phyloP scores from a whole-genome alignment of 106 monocot genomes.

The Dendrobium nobile region DNA sequence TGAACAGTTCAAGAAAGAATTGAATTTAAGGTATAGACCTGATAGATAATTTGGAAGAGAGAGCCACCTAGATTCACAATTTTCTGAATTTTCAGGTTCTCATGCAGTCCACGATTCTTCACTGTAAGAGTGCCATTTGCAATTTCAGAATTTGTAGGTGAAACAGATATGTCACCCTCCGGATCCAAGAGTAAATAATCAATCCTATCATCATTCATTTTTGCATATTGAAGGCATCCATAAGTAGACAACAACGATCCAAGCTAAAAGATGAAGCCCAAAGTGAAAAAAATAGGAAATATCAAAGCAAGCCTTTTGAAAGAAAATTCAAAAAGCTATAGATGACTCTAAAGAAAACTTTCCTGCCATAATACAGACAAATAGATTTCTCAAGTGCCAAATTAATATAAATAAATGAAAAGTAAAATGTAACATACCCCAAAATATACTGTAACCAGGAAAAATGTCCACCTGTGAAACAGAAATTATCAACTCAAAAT shows the following conservation, averaged over 20 bases:
- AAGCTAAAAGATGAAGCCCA: slow-evolving; percentile 38
- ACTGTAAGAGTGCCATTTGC: slow-evolving; percentile 11
- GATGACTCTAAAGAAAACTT: neutral
- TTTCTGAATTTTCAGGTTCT: slow-evolving; percentile 17
- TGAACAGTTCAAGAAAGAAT: too few relatives aligned
- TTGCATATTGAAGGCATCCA: slow-evolving; percentile 57
- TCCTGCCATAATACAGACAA: too few relatives aligned
- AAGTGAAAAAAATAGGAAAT: neutral
- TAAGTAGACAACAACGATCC: slow-evolving; percentile 68
- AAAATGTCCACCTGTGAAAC: slow-evolving; percentile 86
- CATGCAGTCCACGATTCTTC: slow-evolving; percentile 12
- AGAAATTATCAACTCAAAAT: neutral
- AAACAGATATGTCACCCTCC: slow-evolving; percentile 29
- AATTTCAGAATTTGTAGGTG: slow-evolving; percentile 23
- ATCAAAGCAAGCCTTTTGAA: neutral
- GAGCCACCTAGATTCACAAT: slow-evolving; percentile 70
- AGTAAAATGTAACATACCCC: slow-evolving; percentile 54
- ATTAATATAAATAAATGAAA: neutral
- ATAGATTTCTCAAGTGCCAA: neutral
- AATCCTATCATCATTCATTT: slow-evolving; percentile 18
- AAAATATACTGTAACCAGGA: slow-evolving; percentile 76
- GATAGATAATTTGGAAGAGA: slow-evolving; percentile 84
- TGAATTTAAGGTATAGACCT: slow-evolving; percentile 26
- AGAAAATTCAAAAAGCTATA: neutral
- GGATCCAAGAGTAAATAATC: slow-evolving; percentile 24